A percentile compares a stretch with the other conserved stretches of the same genome.
These are phyloP conservation scores for Candida stauntonica DNA, from an alignment of 805 yeast species.

Conservation along the genomic window DNA sequence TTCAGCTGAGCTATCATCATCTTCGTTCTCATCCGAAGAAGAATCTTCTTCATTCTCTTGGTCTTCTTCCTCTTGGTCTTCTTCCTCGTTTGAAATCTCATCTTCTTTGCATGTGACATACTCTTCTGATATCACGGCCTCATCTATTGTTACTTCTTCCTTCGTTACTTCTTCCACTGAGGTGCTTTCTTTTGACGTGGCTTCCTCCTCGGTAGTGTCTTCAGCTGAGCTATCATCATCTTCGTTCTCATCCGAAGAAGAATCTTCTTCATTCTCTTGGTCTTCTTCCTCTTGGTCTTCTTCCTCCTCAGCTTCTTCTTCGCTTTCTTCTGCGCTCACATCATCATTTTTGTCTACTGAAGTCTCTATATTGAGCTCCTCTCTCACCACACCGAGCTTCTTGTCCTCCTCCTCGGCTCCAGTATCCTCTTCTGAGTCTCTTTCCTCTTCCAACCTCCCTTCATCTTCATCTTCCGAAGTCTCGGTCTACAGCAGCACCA, in stretches of 20 bases:
- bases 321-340: too few relatives aligned
- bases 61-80: too few relatives aligned
- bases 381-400: too few relatives aligned
- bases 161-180: background rate
- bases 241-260: too few relatives aligned
- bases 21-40: background rate
- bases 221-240: background rate
- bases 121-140: background rate
- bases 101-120: background rate
- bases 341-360: background rate
- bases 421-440: too few relatives aligned
- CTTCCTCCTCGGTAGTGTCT: background rate
- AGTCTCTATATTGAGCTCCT: too few relatives aligned
- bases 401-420: background rate
- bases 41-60: too few relatives aligned
- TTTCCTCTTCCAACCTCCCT: too few relatives aligned
- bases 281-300: too few relatives aligned
- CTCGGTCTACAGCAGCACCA: too few relatives aligned
- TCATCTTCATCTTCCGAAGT: too few relatives aligned
- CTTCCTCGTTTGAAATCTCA: background rate
- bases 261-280: too few relatives aligned
- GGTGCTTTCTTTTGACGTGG: constrained; percentile 1
- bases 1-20: background rate
- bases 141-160: background rate
- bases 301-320: background rate